Evolutionary conservation across 192 early-diverging fungal genomes (phyloP).

Genomic region (Gamsiella multidivaricata): DNA sequence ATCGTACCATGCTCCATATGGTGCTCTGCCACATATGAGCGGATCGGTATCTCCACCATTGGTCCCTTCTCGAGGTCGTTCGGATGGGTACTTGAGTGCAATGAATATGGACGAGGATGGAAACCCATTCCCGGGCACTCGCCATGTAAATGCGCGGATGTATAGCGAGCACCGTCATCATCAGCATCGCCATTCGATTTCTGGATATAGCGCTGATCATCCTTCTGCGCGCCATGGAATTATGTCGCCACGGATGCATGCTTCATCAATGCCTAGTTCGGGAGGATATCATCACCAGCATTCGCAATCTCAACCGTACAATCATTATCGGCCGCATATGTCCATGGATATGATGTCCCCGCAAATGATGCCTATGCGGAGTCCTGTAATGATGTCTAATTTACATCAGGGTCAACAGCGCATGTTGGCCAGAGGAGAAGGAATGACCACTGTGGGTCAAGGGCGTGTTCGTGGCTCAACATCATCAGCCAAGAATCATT

Average conservation of each 20-base stretch:
- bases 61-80: neutral
- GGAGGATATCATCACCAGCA: neutral
- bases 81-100: constrained; percentile 17
- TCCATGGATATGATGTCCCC: neutral
- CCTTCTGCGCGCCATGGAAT: neutral
- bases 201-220: neutral
- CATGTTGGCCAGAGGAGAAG: neutral
- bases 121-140: neutral
- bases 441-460: neutral
- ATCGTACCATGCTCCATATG: neutral
- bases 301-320: constrained; percentile 14
- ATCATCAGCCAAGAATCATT: constrained; percentile 46
- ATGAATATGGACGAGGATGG: constrained; percentile 9
- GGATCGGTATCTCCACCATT: neutral
- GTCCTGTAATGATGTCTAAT: neutral
- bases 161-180: neutral
- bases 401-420: neutral
- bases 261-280: neutral
- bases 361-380: constrained; percentile 8
- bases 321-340: neutral
- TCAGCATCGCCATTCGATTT: constrained; percentile 28
- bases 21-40: neutral
- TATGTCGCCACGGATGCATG: constrained; percentile 21
- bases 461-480: constrained; percentile 11
- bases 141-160: neutral